Evolutionary conservation across 106 monocot genomes (phyloP).

Genomic region (Hemerocallis citrina): DNA sequence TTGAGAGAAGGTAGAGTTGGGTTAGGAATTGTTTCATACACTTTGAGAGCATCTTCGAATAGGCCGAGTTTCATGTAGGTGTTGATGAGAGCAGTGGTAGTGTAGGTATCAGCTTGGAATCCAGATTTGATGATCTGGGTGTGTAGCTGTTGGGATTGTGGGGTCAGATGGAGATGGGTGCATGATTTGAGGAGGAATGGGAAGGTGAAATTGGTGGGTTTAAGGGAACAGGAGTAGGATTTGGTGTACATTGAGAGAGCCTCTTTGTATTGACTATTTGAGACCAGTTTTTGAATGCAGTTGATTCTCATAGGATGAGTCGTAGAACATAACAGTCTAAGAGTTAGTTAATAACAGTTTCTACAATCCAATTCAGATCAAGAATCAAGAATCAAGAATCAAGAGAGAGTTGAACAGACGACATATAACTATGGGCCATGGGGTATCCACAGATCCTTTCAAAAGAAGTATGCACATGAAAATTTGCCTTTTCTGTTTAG

Average conservation of each 20-base stretch:
- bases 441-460: no score
- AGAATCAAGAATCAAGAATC: no score
- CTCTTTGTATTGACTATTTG: constrained; percentile 13
- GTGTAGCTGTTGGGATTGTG: constrained; percentile 24
- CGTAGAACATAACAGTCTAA: no score
- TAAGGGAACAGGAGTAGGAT: constrained; percentile 10
- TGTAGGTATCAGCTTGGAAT: constrained; percentile 10
- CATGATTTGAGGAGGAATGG: constrained; percentile 31
- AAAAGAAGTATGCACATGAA: no score
- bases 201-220: constrained; percentile 22
- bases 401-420: no score
- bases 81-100: constrained; percentile 23
- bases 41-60: constrained; percentile 9
- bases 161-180: constrained; percentile 13
- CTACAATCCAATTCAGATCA: no score
- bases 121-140: constrained; percentile 23
- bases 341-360: no score
- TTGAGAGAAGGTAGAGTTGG: constrained; percentile 22
- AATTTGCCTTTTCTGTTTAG: no score
- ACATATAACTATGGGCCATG: no score
- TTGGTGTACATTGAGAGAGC: constrained; percentile 18
- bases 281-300: constrained; percentile 12
- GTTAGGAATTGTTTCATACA: constrained; percentile 28
- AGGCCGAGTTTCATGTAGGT: constrained; percentile 23
- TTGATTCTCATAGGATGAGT: no score